Evolutionary conservation across 495 filamentous ascomycete species (phyloP), one percentile per base, ranked within the genome.

Genomic region (Penicillium canariense): DNA sequence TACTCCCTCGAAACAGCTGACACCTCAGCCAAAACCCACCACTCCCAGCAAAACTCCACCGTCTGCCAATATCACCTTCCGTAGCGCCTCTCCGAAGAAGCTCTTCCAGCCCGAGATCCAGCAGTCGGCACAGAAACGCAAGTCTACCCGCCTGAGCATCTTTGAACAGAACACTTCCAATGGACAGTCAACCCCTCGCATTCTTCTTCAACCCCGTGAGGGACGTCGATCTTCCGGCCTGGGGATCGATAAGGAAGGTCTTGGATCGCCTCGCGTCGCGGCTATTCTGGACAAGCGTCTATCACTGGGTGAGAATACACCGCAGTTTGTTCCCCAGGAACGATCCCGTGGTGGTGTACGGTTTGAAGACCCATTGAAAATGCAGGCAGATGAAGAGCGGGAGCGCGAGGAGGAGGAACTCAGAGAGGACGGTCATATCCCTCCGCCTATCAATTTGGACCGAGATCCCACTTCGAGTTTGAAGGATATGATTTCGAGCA

Each of bases 261-360:
- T 94, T 46, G 90, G 90, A 18, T 95, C 90, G 4, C 90, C 90
- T 7, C 82, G 80, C 14, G 82, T 95, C 30, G 81, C 87, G 12
- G 86, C 82, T 20, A 79, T 91, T 22, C 80, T 94, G 30, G 87
- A 90, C 42, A 81, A 84, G 45, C 82, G 90, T 38, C 79, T 75
- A 36, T 90, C 87, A 6, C 85, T 95, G 52, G 81, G 84, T 25
- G 84, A 91, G 47, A 74, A 76, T 14, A 81, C 87, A 10, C 71
- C 74, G 4, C 69, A 76, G 7, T 93, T 94, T 61, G 69, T 82
- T 44, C 82, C 86, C 30, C 69, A 77, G 23, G 67, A 74, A 15
- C 68, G 59, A 34, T 35, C 63, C 14, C 73, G 52, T 57, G 79
- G 63, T 57, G 78, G 58, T 30, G 85, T 89, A 39, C 78, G 81